These are phyloP conservation scores for Sphagnum contortum DNA, from an alignment of 225 moss, liverwort and hornwort genomes.

Conservation along the genomic window DNA sequence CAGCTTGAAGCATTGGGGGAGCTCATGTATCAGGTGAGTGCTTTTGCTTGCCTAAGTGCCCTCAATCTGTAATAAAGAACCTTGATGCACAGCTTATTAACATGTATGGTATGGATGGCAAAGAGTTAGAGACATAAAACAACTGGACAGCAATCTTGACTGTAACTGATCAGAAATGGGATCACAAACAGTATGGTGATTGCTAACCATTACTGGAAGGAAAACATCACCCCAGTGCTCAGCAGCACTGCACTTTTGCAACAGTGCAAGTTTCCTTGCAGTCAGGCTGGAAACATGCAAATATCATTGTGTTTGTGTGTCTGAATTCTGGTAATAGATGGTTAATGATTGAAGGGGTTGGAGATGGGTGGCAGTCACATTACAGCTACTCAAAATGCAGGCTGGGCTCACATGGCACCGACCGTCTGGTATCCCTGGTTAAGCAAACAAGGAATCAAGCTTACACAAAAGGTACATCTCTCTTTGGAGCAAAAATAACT, in stretches of 20 bases:
- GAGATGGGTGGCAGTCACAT: constrained; percentile 53
- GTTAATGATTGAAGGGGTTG: not conserved
- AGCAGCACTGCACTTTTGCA: too few species aligned
- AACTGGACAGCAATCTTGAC: too few species aligned
- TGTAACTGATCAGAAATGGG: too few species aligned
- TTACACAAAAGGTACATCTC: constrained; percentile 21
- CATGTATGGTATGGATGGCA: too few species aligned
- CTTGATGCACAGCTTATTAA: not conserved
- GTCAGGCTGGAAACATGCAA: too few species aligned
- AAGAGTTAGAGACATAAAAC: too few species aligned
- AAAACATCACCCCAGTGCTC: too few species aligned
- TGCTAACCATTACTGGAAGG: too few species aligned
- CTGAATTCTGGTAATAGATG: too few species aligned
- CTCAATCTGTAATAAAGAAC: not conserved
- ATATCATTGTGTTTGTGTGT: too few species aligned
- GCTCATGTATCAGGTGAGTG: constrained; percentile 81
- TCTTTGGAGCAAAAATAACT: constrained; percentile 93
- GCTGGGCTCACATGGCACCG: constrained; percentile 82
- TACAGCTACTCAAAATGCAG: constrained; percentile 85
- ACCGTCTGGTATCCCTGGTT: constrained; percentile 55
- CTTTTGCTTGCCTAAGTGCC: not conserved
- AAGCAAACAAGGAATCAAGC: constrained; percentile 27
- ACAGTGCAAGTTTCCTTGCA: too few species aligned
- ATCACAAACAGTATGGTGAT: too few species aligned
- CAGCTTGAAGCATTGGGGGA: constrained; percentile 76